Base-by-base conservation (phyloP, 2,329 filamentous ascomycete species). In the Aphanocladium album region DNA sequence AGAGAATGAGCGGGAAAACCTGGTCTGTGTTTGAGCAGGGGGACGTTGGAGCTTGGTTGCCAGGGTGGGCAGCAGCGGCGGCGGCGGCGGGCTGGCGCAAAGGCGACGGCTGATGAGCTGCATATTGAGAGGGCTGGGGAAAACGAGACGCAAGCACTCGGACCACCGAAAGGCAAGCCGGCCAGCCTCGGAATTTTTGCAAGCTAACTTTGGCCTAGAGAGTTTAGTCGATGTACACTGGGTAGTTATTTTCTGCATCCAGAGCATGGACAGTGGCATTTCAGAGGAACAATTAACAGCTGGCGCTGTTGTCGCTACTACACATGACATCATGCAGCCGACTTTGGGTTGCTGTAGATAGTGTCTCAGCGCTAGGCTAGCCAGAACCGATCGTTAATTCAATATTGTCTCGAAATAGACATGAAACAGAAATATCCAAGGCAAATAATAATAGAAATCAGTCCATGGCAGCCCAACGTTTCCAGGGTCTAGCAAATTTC, bases 121-220 rank as follows among this genome's bases (percentile, higher is more conserved):
- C 21, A 57, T 46, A 56, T 56, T 56, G 41, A 46, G 53, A 56
- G 53, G 53, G 53, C 53, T 56, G 53, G 53, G 49, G 53, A 27
- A 21, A 27, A 45, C 52, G 37, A 55, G 37, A 30, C 39, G 25
- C 23, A 45, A 41, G 35, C 51, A 41, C 51, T 41, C 14, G 21
- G 35, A n/a, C 39, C 39, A 19, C 39, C 39, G n/a, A 43, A n/a
- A 6, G 39, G 16, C 39, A 41, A 16, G 14, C 27, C 23, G 3
- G 35, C 52, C 52, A 55, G 52, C 52, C 52, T 45, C 3, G 19
- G 52, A 25, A 43, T 16, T 55, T 55, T 33, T 3, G 45, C 25
- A 52, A 27, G 2, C 25, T 55, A 55, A 39, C 25, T 21, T 11
- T 17, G 33, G 6, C 33, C 52, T 45, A 21, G 23, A 55, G 17